Percentiles rank a stretch among this genome's conserved stretches.
phyloP scores from a whole-genome alignment of 768 basidiomycete genomes.

The Amanita thiersii region DNA sequence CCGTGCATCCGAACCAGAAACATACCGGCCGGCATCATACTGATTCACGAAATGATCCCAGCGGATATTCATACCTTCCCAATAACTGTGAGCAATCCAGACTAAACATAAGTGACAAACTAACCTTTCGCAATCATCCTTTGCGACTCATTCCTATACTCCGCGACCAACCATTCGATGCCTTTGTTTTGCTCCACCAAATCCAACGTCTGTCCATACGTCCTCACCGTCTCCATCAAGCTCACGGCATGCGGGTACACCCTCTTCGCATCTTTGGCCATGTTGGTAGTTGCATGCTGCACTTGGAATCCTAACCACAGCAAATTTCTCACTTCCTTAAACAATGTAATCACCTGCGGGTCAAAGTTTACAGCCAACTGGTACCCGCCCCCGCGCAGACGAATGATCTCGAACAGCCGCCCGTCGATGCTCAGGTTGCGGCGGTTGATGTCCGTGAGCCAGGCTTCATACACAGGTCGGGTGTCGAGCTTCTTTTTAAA shows the following conservation, averaged over 20 bases:
- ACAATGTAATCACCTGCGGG: slow-evolving; percentile 94
- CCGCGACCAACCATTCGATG: slow-evolving; percentile 91
- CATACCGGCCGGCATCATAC: slow-evolving; percentile 76
- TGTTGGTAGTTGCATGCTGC: slow-evolving; percentile 88
- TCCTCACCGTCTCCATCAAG: slow-evolving; percentile 97
- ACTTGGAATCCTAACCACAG: slow-evolving; percentile 96
- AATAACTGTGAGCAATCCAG: not conserved
- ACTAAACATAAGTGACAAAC: slow-evolving; percentile 14
- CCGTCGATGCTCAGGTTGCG: slow-evolving; percentile 90
- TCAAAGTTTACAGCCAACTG: slow-evolving; percentile 97
- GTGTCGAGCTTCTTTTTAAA: slow-evolving; percentile 98
- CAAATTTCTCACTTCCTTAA: slow-evolving; percentile 96
- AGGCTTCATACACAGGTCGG: slow-evolving; percentile 88
- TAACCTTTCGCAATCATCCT: slow-evolving; percentile 86
- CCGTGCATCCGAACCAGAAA: slow-evolving; percentile 60
- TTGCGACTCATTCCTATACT: slow-evolving; percentile 89
- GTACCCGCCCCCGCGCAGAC: slow-evolving; percentile 62
- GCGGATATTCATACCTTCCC: slow-evolving; percentile 93
- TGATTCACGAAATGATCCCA: slow-evolving; percentile 98
- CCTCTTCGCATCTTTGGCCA: slow-evolving; percentile 97
- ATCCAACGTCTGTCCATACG: slow-evolving; percentile 92
- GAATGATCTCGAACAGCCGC: slow-evolving; percentile 85
- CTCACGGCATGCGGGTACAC: slow-evolving; percentile 98
- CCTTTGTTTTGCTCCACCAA: slow-evolving; percentile 85
- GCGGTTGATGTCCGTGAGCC: slow-evolving; percentile 92